Evolutionary conservation across 2,329 filamentous ascomycete species (phyloP).

Genomic region (Arthrobotrys iridis): DNA sequence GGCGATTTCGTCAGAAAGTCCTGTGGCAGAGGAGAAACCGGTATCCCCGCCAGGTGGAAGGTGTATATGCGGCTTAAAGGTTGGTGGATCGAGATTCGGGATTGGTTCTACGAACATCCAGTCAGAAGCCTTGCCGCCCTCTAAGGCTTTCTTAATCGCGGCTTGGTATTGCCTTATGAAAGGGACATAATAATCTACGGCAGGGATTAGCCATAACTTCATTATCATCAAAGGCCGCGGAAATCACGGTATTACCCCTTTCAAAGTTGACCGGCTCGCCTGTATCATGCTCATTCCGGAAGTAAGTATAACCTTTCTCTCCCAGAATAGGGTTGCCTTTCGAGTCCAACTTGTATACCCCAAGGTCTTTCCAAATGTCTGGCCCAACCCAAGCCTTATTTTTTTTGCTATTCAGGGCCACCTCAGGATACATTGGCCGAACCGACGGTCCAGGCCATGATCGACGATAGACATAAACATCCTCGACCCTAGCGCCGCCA

Average conservation of each 20-base stretch:
- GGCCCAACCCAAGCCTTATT: constrained; percentile 56
- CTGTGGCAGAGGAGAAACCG: constrained; percentile 56
- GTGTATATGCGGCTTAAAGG: constrained; percentile 58
- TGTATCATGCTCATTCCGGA: constrained; percentile 62
- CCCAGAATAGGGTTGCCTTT: constrained; percentile 59
- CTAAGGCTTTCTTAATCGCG: constrained; percentile 60
- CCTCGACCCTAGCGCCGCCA: constrained; percentile 61
- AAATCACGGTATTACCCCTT: constrained; percentile 42
- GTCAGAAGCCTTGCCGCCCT: constrained; percentile 58
- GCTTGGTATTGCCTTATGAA: constrained; percentile 61
- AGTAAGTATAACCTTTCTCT: constrained; percentile 60
- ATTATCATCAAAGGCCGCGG: not conserved
- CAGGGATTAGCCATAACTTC: not conserved
- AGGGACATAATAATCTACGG: constrained; percentile 62
- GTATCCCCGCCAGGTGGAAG: constrained; percentile 57
- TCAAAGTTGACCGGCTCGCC: constrained; percentile 63
- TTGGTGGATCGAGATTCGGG: constrained; percentile 63
- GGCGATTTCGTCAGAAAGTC: constrained; percentile 57
- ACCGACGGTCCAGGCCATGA: constrained; percentile 63
- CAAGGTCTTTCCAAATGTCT: constrained; percentile 62
- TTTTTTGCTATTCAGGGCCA: constrained; percentile 61
- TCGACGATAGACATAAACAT: constrained; percentile 62
- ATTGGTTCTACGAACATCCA: constrained; percentile 63
- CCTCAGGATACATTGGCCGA: constrained; percentile 60
- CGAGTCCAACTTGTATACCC: constrained; percentile 60